Evolutionary conservation across 2,329 filamentous ascomycete species (phyloP), one percentile per base, ranked within the genome.

Genomic region (Microsporum ferrugineum): DNA sequence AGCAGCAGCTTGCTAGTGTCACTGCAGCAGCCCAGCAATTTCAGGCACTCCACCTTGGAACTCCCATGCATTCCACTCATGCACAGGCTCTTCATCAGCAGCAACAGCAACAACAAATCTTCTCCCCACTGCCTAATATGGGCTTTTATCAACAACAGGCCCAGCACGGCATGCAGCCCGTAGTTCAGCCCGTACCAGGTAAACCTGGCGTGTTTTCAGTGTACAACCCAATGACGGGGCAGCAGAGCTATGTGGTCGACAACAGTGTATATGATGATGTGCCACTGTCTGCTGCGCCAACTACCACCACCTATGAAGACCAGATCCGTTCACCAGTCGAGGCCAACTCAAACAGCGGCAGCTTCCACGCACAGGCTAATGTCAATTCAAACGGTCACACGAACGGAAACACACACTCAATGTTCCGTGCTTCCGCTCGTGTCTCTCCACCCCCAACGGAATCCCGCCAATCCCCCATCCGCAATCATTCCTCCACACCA

Each of bases 1-100:
- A 97, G 76, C 91, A 96, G 77, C 91, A 97, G 77, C 82, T 97
- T 66, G 84, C 90, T 67, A 88, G 79, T 66, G 85, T 96, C 29
- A 94, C 92, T 69, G 85, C 86, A 59, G 88, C 88, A 41, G 88
- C 89, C 63, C 88, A 91, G 75, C 88, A 91, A 74, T 88, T 91
- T 70, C 88, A 91, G 72, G 84, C 84, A 66, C 78, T 95, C 76
- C 90, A 81, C 73, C 72, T 95, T 62, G 86, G 81, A 70, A 70
- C 69, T 56, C 67, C 71, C 47, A 64, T 74, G 60, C 71, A 67
- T 27, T 34, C 59, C 27, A 31, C 49, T 1, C 49, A 36, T 12
- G 43, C 47, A 10, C 39, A 45, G 10, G 58, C 41, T 12, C 45
- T 55, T 29, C 56, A 57, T 8, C 55, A 57, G 55, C 55, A 41